Base-by-base conservation (phyloP, 371 early-diverging fungal species). In the Chytridium lagenaria region DNA sequence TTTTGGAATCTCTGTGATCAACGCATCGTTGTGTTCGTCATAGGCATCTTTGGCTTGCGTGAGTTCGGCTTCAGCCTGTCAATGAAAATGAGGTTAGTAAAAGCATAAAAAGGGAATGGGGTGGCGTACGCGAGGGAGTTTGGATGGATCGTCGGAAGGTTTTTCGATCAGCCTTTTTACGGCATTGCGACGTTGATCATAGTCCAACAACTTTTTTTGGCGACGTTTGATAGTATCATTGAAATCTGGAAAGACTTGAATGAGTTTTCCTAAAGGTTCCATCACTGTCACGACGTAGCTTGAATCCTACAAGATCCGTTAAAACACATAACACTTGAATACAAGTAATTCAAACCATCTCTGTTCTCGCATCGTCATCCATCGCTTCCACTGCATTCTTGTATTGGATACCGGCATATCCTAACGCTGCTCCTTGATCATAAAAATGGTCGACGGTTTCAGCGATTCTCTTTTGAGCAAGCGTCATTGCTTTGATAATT, bases 141-240 rank as follows among this genome's bases (percentile, higher is more conserved):
- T 87, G 7, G 79, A 80, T 5, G 92, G 86, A 73, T 93, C 93
- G 74, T 93, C 92, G 28, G 88, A 89, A 2, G 94, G 94, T 69
- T 87, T 91, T 55, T 94, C 93, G 7, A 90, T 87, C 67, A 94
- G 75, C 77, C 93, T 95, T 49, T 92, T 85, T 26, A 92, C 91
- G 78, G 89, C 91, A 34, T 89, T 81, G 12, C 90, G 84, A 1
- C 88, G 84, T 28, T 90, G 82, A 73, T 98, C 99, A 73, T 95
- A 94, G 75, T 98, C 98, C 33, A 94, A 80, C 39, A 94, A 74
- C 78, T 95, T 95, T 74, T 93, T 92, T 67, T 91, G 86, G 33
- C 98, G 90, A 64, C 92, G 90, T 77, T 91, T 92, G 61, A 96
- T 92, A 1, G 93, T 92, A 70, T 95, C 95, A 78, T 96, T 94